Evolutionary conservation across 768 basidiomycete species (phyloP).

Genomic region (Trametes elegans): DNA sequence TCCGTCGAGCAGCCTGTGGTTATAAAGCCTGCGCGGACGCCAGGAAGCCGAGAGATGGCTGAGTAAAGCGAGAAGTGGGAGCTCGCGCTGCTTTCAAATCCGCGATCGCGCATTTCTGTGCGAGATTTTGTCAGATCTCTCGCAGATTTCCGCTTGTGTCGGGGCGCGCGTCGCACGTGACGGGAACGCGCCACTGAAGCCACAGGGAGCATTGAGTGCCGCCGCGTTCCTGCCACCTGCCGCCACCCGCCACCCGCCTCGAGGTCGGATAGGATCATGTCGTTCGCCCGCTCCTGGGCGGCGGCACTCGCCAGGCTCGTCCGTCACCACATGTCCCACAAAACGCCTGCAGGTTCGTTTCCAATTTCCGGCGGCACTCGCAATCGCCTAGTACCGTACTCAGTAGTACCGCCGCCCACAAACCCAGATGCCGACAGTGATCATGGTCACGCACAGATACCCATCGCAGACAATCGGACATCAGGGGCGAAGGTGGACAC

Average conservation of each 20-base stretch:
- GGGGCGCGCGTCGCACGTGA: neutral
- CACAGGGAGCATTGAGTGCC: no score
- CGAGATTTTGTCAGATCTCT: constrained; percentile 9
- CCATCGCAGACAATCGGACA: neutral
- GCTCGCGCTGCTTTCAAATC: constrained; percentile 2
- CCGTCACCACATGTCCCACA: neutral
- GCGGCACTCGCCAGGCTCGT: neutral
- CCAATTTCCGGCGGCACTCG: neutral
- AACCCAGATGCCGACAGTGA: no score
- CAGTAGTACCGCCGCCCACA: no score
- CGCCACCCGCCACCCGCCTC: neutral
- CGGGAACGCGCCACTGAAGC: no score
- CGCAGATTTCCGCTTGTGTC: neutral
- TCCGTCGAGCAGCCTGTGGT: neutral
- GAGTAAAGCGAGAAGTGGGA: constrained; percentile 2
- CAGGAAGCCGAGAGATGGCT: constrained; percentile 10
- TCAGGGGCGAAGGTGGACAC: neutral
- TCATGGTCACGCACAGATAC: neutral
- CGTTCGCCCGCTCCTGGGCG: neutral
- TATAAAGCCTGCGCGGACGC: neutral
- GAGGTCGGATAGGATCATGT: neutral
- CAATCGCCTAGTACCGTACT: neutral
- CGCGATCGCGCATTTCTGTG: neutral
- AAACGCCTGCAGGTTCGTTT: neutral
- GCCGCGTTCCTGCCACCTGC: neutral